Base-by-base conservation (phyloP, 2,329 filamentous ascomycete species). In the Conoideocrella luteorostrata region DNA sequence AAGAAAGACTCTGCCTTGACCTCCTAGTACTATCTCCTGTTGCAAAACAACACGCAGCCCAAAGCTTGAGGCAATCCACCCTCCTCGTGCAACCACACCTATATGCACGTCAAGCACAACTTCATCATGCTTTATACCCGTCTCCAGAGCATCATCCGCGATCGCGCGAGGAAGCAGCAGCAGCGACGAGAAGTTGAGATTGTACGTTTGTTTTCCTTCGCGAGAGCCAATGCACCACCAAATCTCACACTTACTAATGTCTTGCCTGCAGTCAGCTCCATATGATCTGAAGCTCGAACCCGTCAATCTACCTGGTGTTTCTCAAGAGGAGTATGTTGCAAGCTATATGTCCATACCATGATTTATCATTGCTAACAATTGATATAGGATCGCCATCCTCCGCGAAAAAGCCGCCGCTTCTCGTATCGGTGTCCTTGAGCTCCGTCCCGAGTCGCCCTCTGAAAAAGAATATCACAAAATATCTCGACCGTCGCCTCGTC, bases 281-380 rank as follows among this genome's bases (percentile, higher is more conserved):
- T 82, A 77, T 60, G 68, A 80, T 57, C 74, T 80, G 54, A 73
- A 74, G 56, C 71, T 70, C 46, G 74, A 78, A 54, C 62, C 67
- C n/a, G 64, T 73, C 32, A 62, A 61, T 34, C 62, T 81, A 12
- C 75, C 75, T 3, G 78, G 77, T 30, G 65, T 80, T 33, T 74
- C 72, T 36, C 68, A 77, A 50, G 74, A 80, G 52, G 76, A 82
- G 77, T 80, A 69, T 60, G 76, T 65, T 24, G 6, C 20, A 15
- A 5, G 30, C 32, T 33, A 40, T 23, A 23, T n/a, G 34, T 12
- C 23, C 38, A 18, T 33, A 10, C 22, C 37, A 39, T 18, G 23
- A 45, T 45, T 15, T 39, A 22, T 35, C 29, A 23, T 21, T 6
- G 7, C 13, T 35, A 17, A 47, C 15, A 30, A 34, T 15, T 37